Conservation (phyloP, 768 basidiomycete species). For the Sporobolomyces pararoseus region DNA sequence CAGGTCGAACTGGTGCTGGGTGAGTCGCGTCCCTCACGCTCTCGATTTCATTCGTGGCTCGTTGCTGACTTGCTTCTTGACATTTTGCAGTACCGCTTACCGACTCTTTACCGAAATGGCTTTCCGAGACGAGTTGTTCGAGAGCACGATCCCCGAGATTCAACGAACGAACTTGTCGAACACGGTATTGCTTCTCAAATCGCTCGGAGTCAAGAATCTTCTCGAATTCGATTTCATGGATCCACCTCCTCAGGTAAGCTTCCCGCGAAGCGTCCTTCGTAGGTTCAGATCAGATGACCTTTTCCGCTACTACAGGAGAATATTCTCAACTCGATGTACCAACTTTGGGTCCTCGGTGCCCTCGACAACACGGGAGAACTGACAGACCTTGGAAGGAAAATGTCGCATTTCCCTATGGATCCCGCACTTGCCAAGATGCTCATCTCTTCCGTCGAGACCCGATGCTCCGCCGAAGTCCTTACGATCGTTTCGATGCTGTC, state of each 20-base stretch:
- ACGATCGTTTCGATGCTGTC: conserved; percentile 99
- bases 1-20: conserved; percentile 94
- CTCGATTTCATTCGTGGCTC: too few species aligned
- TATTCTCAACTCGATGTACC: conserved; percentile 98
- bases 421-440: conserved; percentile 98
- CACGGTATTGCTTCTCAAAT: conserved; percentile 89
- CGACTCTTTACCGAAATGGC: conserved; percentile 97
- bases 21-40: conserved; percentile 51
- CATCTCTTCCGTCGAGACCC: conserved; percentile 87
- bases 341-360: conserved; percentile 97
- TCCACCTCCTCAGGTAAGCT: conserved; percentile 83
- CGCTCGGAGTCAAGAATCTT: conserved; percentile 91
- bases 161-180: conserved; percentile 97
- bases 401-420: conserved; percentile 99
- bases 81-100: conserved; percentile 78
- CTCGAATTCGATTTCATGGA: conserved; percentile 99
- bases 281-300: too few species aligned
- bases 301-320: conserved; percentile 62
- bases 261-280: not conserved
- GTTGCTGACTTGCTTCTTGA: not conserved
- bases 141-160: conserved; percentile 95
- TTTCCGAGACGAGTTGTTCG: conserved; percentile 88
- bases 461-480: conserved; percentile 90
- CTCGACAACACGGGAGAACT: conserved; percentile 96
- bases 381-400: conserved; percentile 84